Base-by-base conservation (phyloP, 768 basidiomycete genomes). In the Mycena rebaudengoi region DNA sequence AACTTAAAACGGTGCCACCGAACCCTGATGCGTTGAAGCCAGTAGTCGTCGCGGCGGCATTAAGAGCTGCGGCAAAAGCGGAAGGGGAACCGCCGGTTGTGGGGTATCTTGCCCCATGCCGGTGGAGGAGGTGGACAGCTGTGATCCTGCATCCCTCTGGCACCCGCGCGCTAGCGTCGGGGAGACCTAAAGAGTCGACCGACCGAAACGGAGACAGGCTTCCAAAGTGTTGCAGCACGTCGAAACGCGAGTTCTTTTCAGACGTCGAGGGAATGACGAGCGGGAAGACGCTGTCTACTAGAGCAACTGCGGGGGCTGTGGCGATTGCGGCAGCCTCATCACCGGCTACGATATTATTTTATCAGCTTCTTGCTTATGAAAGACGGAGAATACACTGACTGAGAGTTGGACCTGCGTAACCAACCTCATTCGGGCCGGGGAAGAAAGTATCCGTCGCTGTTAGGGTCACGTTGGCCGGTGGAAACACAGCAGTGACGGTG, bases 1-100 rank as follows among this genome's bases (percentile, higher is more conserved):
- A n/a, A n/a, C n/a, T n/a, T n/a, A n/a, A n/a, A n/a, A n/a, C n/a
- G n/a, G n/a, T n/a, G n/a, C n/a, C n/a, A n/a, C n/a, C n/a, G n/a
- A n/a, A n/a, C 0, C 89, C 91, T 0, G 78, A 80, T 0, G 85
- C 86, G 14, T 76, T 81, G 76, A 88, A 85, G 4, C 79, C 75
- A 4, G 78, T 72, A 13, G 64, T 62, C 7, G 69, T 61, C 1
- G 86, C 86, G 12, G 76, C 77, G 28, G 81, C 71, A 64, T 88
- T 83, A 20, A 88, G 66, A 18, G 81, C 80, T 20, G 71, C 66
- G 5, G 85, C 82, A 62, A 87, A 80, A n/a, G n/a, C n/a, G n/a
- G n/a, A n/a, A n/a, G n/a, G n/a, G n/a, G n/a, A n/a, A n/a, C n/a
- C n/a, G n/a, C n/a, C n/a, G n/a, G n/a, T n/a, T n/a, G n/a, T 39